Base-by-base conservation (phyloP, 345 rosid species). In the Eucalyptus camaldulensis region DNA sequence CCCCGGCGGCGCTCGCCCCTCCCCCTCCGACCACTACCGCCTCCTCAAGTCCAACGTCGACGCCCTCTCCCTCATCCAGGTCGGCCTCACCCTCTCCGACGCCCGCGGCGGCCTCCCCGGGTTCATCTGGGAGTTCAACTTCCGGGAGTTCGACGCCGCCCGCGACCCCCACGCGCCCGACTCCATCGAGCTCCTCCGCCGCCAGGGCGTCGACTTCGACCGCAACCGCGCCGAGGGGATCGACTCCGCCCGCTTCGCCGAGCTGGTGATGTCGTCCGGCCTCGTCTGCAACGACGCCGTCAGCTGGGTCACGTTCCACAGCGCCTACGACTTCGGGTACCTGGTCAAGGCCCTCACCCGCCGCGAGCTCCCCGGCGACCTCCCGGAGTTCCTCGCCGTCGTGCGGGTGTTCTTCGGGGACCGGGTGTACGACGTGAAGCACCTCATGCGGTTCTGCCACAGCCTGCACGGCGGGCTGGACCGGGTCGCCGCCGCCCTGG, bases 251-350 rank as follows among this genome's bases (percentile, higher is more conserved):
- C 91, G 89, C 85, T 97, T 97, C 86, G 96, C 98, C 9, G 98
- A 96, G 93, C 86, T 96, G 91, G 89, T 96, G 94, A 96, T 97
- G 97, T 95, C 99, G 4, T 95, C 99, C 6, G 99, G 99, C 13
- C 93, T 97, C 37, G 94, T 97, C 33, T 93, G 97, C 86, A 96
- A 95, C 86, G 95, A 94, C 11, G 88, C 93, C 1, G 98, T 97
- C 90, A 96, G 97, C 88, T 97, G 99, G 99, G 98, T 97, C n/a
- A 94, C 97, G 25, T 97, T 97, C 86, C 99, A 96, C 91, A 94
- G 98, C 94, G 98, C 98, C 87, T 96, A 97, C 56, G 99, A 97
- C 90, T 97, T 97, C 86, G 99, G 99, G 83, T 97, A 97, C 91
- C 83, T 97, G 12, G 93, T 97, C 67, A 97, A 97, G 92, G 93